Evolutionary conservation across 345 rosid species (phyloP).

Genomic region (Punica granatum): DNA sequence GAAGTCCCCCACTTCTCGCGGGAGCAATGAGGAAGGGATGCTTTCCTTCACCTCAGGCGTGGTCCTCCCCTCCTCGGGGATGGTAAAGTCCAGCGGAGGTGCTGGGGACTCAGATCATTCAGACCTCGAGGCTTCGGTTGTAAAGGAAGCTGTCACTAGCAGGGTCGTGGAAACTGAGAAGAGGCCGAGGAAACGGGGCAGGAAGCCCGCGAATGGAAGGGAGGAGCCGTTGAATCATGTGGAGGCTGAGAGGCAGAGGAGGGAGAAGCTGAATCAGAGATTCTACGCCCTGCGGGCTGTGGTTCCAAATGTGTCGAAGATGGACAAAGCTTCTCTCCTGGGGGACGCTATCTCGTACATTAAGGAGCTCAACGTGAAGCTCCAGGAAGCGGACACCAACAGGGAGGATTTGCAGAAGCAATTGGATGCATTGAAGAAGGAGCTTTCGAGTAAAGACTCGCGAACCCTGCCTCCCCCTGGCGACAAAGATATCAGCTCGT

Average conservation of each 20-base stretch:
- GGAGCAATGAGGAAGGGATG: conserved; percentile 74
- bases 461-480: conserved; percentile 15
- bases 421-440: conserved; percentile 47
- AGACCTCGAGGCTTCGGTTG: conserved; percentile 87
- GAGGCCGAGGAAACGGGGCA: conserved; percentile 76
- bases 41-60: conserved; percentile 79
- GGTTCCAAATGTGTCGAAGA: conserved; percentile 91
- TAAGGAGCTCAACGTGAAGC: conserved; percentile 68
- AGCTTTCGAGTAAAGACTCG: conserved; percentile 26
- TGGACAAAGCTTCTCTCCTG: conserved; percentile 96
- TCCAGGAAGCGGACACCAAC: conserved; percentile 43
- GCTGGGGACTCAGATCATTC: conserved; percentile 85
- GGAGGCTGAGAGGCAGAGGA: conserved; percentile 96
- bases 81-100: conserved; percentile 42
- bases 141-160: conserved; percentile 55
- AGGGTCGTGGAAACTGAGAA: conserved; percentile 69
- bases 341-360: conserved; percentile 90
- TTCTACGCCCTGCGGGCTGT: conserved; percentile 84
- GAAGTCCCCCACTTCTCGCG: conserved; percentile 46
- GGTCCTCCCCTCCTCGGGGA: conserved; percentile 46
- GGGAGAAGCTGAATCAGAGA: conserved; percentile 90
- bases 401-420: conserved; percentile 62
- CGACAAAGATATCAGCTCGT: conserved; percentile 29
- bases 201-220: conserved; percentile 95
- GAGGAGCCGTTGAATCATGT: conserved; percentile 97